Evolutionary conservation across 768 basidiomycete genomes (phyloP), one percentile per base, ranked within the genome.

Genomic region (Mycena rosella): DNA sequence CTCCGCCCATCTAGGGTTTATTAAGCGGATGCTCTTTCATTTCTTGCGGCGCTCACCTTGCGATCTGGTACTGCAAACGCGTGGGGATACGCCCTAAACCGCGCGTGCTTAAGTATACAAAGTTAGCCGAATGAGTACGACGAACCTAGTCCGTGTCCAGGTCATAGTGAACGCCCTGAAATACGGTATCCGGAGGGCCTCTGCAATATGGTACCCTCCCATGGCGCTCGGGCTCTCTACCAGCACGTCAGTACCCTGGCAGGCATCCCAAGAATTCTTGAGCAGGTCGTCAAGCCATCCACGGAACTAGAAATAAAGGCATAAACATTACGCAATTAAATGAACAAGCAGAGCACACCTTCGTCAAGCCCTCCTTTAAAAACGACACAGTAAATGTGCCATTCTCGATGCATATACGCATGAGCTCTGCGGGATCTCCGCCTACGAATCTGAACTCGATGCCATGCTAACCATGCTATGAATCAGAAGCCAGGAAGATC

Each of bases 141-240:
- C 74, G 38, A 68, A 87, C 92, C 96, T 88, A 29, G 97, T 99
- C 59, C 97, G 87, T 15, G 95, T 92, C 96, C 97, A 99, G 0
- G 94, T 95, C 98, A 98, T 99, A 0, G 96, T 97, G 77, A 98
- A 98, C 10, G 95, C 96, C 65, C 96, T 85, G 80, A 92, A 99
- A 78, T 97, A 99, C 1, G 97, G 97, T 42, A 99, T 96, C 26
- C 83, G 85, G 17, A 99, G 84, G 2, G 96, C 96, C 76, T 99
- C 97, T 29, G 97, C 98, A 59, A 99, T 97, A 74, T 99, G 97
- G 69, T 93, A 93, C 13, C 97, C 97, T 29, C 91, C 96, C 95
- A 99, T 99, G 14, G 97, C 96, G 75, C 94, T 96, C 0, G 97
- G 97, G 74, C 94, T 95, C 80, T 99, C 97, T 49, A 99, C 84